These are phyloP conservation scores for Triadica sebifera DNA, from an alignment of 345 rosid genomes.

Conservation along the genomic window DNA sequence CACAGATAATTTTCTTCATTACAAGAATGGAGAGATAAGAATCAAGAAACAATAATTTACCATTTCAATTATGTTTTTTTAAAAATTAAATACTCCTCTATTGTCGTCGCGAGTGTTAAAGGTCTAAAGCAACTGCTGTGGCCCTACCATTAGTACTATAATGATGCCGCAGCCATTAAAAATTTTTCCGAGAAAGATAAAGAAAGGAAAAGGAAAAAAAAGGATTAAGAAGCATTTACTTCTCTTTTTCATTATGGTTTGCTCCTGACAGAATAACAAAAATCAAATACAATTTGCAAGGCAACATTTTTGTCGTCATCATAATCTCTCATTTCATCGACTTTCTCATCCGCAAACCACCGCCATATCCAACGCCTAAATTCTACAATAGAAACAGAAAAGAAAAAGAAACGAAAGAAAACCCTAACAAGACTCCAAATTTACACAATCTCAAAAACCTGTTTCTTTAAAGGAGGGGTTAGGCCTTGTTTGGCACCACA, in stretches of 20 bases:
- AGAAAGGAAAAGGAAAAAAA: background rate
- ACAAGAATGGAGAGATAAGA: background rate
- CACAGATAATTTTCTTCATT: background rate
- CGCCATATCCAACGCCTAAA: constrained; percentile 8
- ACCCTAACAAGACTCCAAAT: background rate
- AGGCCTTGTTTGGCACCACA: constrained; percentile 41
- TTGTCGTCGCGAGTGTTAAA: background rate
- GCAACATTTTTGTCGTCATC: constrained; percentile 24
- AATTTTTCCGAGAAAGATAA: constrained; percentile 10
- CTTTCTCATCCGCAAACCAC: constrained; percentile 15
- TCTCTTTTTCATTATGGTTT: constrained; percentile 6
- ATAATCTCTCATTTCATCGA: background rate
- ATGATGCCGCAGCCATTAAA: constrained; percentile 22
- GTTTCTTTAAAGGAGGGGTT: constrained; percentile 18
- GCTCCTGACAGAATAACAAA: constrained; percentile 4
- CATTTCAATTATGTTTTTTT: background rate
- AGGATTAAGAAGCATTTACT: background rate
- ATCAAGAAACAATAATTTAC: background rate
- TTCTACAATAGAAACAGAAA: background rate
- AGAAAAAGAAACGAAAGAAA: background rate
- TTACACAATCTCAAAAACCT: constrained; percentile 18
- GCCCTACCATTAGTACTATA: constrained; percentile 25
- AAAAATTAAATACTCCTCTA: background rate
- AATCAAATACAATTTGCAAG: constrained; percentile 21
- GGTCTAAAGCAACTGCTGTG: constrained; percentile 22